Conservation (phyloP, 2,329 filamentous ascomycete genomes). For the Penicillium rolfsii region DNA sequence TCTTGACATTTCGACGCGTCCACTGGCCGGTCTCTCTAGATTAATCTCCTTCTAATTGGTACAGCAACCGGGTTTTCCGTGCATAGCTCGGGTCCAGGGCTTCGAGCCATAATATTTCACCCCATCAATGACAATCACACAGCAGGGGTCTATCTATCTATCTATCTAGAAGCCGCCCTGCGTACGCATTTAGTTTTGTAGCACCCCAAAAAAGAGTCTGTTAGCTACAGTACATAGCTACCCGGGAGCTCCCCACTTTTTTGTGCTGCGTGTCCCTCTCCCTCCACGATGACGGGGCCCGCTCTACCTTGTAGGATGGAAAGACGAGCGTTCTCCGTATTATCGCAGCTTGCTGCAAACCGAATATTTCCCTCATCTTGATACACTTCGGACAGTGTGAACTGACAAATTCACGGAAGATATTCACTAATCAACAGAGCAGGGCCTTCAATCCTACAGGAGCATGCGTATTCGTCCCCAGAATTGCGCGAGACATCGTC, state of each 20-base stretch:
- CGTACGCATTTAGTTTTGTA: neutral
- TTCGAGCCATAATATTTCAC: neutral
- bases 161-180: neutral
- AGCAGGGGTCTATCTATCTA: no score
- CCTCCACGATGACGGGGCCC: neutral
- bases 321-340: neutral
- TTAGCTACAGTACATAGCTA: neutral
- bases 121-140: neutral
- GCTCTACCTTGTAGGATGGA: constrained; percentile 3
- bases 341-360: neutral
- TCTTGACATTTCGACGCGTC: constrained; percentile 18
- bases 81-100: neutral
- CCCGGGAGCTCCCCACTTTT: constrained; percentile 13
- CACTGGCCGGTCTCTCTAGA: neutral
- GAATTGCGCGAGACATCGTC: neutral
- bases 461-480: neutral
- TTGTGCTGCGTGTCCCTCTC: neutral
- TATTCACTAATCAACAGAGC: neutral
- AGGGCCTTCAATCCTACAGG: no score
- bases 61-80: neutral
- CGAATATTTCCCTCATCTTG: neutral
- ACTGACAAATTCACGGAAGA: neutral
- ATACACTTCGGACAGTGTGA: neutral
- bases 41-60: neutral
- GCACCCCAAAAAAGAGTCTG: neutral